Conservation (phyloP, 2,329 filamentous ascomycete genomes). For the Ophiostoma ulmi region DNA sequence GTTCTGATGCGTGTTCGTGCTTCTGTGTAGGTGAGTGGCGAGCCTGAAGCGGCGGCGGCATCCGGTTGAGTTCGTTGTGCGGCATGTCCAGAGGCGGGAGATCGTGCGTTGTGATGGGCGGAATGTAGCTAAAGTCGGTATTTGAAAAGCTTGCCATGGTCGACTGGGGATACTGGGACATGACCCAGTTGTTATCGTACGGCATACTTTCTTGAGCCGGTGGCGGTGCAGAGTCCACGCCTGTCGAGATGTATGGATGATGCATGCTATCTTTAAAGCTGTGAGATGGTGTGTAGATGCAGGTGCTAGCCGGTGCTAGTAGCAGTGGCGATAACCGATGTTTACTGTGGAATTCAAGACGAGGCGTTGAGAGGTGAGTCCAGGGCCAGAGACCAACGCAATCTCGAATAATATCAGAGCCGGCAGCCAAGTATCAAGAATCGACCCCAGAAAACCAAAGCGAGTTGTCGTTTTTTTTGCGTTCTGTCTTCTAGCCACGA, state of each 20-base stretch:
- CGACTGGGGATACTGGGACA: conserved; percentile 61
- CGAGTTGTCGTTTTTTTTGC: background rate
- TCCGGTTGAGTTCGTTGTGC: conserved; percentile 44
- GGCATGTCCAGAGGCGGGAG: conserved; percentile 38
- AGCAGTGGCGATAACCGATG: conserved; percentile 3
- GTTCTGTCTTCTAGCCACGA: background rate
- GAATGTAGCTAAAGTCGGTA: conserved; percentile 53
- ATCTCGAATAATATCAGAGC: background rate
- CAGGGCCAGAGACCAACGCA: background rate
- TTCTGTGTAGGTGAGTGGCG: conserved; percentile 35
- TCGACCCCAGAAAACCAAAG: background rate
- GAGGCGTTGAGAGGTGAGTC: background rate
- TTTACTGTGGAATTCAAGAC: background rate
- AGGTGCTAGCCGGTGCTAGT: background rate
- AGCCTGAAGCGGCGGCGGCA: conserved; percentile 48
- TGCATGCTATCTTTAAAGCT: conserved; percentile 37
- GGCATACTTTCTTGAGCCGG: conserved; percentile 39
- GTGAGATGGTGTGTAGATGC: background rate
- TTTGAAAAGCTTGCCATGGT: conserved; percentile 64
- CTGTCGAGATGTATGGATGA: conserved; percentile 39
- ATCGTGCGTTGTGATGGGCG: conserved; percentile 42
- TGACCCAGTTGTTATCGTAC: conserved; percentile 46
- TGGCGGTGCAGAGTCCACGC: conserved; percentile 45
- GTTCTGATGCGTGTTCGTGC: conserved; percentile 18
- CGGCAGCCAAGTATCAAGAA: background rate